phyloP scores from a whole-genome alignment of 164 flowering plant genomes.

The Protea cynaroides region DNA sequence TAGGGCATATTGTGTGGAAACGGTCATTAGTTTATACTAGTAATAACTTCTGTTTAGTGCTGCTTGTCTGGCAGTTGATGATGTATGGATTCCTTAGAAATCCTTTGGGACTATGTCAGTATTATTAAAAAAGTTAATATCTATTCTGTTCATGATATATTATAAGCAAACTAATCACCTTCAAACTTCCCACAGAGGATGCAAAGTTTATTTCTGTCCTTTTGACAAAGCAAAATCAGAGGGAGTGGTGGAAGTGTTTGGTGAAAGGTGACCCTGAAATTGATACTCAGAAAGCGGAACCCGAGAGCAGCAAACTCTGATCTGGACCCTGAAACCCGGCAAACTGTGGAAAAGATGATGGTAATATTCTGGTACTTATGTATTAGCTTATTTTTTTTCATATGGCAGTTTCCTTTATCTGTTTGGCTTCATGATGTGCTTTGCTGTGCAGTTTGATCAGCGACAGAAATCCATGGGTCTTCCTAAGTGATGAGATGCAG shows the following conservation, averaged over 20 bases:
- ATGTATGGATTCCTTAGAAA: no score
- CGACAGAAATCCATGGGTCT: constrained; percentile 91
- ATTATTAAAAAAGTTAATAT: no score
- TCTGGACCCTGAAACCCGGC: constrained; percentile 80
- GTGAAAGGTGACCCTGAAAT: constrained; percentile 91
- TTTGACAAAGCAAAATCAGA: constrained; percentile 78
- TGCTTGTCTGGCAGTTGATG: no score
- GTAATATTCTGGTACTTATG: constrained; percentile 28
- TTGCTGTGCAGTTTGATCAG: constrained; percentile 72
- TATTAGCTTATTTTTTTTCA: background rate
- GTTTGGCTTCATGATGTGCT: background rate
- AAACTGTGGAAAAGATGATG: constrained; percentile 96
- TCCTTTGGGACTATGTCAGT: no score
- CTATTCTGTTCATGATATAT: no score
- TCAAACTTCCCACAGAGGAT: constrained; percentile 59
- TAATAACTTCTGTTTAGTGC: no score
- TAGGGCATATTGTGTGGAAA: no score
- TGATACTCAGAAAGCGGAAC: constrained; percentile 93
- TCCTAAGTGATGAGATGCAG: constrained; percentile 84
- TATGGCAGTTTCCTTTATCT: background rate
- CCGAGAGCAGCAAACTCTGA: constrained; percentile 88
- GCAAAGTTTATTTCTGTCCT: constrained; percentile 57
- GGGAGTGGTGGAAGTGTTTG: constrained; percentile 95
- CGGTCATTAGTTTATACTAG: no score
- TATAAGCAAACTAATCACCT: background rate